These are phyloP conservation scores for Paramecium octaurelia DNA, from an alignment of 73 alveolate genomes.

Conservation along the genomic window DNA sequence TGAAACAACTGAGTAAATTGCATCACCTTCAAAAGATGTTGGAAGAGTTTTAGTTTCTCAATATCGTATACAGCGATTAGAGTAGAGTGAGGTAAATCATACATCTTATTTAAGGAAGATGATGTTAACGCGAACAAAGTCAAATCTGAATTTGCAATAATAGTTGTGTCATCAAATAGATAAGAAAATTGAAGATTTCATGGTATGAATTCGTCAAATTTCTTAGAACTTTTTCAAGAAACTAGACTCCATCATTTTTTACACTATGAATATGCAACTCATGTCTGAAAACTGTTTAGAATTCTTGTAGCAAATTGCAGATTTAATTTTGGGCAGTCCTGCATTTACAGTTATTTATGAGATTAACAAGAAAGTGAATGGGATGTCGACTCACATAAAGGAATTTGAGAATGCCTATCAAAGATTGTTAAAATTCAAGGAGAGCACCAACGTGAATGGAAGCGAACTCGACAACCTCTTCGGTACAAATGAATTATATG, in stretches of 20 bases:
- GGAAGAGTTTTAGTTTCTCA: conserved; percentile 17
- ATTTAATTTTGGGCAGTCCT: not conserved
- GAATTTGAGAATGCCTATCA: not conserved
- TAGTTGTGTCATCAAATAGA: not conserved
- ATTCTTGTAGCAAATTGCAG: not conserved
- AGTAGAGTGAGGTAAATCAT: conserved; percentile 23
- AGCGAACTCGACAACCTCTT: not conserved
- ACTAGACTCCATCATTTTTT: not conserved
- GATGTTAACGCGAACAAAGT: conserved; percentile 2
- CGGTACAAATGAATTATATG: conserved; percentile 12
- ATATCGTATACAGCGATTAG: conserved; percentile 1
- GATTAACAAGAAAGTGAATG: conserved; percentile 14
- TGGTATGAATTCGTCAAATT: not conserved
- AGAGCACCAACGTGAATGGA: not conserved
- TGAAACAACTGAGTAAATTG: not conserved
- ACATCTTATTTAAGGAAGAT: not conserved
- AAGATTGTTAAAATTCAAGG: not conserved
- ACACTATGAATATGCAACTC: not conserved
- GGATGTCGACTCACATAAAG: not conserved
- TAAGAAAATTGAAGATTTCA: not conserved
- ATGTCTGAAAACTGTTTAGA: not conserved
- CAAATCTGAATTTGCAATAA: conserved; percentile 13
- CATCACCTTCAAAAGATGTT: conserved; percentile 46
- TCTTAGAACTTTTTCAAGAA: not conserved
- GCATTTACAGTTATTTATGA: conserved; percentile 18